phyloP scores from a whole-genome alignment of 2,329 filamentous ascomycete species.

The Trichoderma harzianum region DNA sequence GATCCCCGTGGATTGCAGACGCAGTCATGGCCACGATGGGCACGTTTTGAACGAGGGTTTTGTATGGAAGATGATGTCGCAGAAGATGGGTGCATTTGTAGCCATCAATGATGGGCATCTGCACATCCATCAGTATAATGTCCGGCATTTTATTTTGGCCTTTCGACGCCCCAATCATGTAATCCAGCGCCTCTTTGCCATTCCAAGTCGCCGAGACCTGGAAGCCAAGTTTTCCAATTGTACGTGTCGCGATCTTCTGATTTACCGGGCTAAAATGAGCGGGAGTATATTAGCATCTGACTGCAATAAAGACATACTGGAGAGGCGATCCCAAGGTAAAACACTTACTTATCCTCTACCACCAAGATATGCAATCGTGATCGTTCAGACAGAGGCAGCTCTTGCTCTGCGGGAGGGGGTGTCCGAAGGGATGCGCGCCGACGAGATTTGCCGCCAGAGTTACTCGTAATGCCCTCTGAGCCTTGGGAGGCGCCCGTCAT shows the following conservation, averaged over 20 bases:
- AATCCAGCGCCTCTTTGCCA: constrained; percentile 74
- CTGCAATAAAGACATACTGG: not conserved
- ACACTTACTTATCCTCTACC: constrained; percentile 73
- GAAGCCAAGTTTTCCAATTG: constrained; percentile 71
- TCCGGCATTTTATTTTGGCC: constrained; percentile 58
- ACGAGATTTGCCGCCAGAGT: constrained; percentile 26
- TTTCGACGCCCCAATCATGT: constrained; percentile 55
- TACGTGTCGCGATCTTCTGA: constrained; percentile 72
- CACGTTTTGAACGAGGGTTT: constrained; percentile 54
- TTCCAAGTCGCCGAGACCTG: constrained; percentile 71
- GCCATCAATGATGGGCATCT: constrained; percentile 74
- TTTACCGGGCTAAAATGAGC: constrained; percentile 53
- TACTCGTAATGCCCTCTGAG: constrained; percentile 26
- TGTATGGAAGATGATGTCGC: constrained; percentile 65
- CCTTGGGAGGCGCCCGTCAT: constrained; percentile 39
- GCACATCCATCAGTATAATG: constrained; percentile 76
- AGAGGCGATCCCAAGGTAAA: not conserved
- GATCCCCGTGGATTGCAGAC: constrained; percentile 72
- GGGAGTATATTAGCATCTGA: constrained; percentile 23
- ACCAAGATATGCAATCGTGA: constrained; percentile 67
- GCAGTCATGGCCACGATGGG: constrained; percentile 82
- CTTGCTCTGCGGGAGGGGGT: constrained; percentile 41
- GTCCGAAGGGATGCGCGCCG: constrained; percentile 35
- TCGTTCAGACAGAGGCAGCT: constrained; percentile 55
- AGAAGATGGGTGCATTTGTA: constrained; percentile 74